phyloP scores from a whole-genome alignment of 2,329 filamentous ascomycete species.

The Hirsutella rhossiliensis region DNA sequence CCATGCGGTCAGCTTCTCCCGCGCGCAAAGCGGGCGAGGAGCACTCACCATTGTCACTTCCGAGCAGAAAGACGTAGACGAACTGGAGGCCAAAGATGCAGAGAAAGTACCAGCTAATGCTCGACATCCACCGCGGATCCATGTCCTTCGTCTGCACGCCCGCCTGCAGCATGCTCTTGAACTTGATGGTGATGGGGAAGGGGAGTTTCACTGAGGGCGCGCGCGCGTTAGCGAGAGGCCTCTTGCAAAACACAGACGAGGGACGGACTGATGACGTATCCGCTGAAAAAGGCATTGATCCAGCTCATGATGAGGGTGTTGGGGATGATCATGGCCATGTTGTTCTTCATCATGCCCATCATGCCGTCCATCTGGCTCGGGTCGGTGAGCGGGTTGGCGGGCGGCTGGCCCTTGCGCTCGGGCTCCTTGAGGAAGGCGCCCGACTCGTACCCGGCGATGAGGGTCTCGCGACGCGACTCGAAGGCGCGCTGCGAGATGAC shows the following conservation, averaged over 20 bases:
- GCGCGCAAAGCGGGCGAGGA: neutral
- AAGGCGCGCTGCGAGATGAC: slow-evolving; percentile 71
- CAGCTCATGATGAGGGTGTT: slow-evolving; percentile 99
- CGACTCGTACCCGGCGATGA: slow-evolving; percentile 71
- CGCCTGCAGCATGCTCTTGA: slow-evolving; percentile 98
- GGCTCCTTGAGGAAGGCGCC: slow-evolving; percentile 86
- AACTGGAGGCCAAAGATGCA: slow-evolving; percentile 94
- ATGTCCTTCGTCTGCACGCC: slow-evolving; percentile 92
- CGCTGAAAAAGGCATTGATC: slow-evolving; percentile 99
- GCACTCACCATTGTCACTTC: slow-evolving; percentile 80
- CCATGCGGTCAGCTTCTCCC: slow-evolving; percentile 5
- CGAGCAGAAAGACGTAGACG: slow-evolving; percentile 93
- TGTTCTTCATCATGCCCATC: slow-evolving; percentile 99
- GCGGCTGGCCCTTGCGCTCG: slow-evolving; percentile 71
- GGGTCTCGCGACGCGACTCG: slow-evolving; percentile 64
- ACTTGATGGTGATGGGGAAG: slow-evolving; percentile 94
- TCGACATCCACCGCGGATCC: slow-evolving; percentile 97
- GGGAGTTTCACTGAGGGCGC: slow-evolving; percentile 70
- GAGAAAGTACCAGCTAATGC: slow-evolving; percentile 96
- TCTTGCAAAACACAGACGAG: neutral
- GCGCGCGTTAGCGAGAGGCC: slow-evolving; percentile 8
- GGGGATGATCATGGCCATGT: slow-evolving; percentile 99
- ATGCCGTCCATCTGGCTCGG: slow-evolving; percentile 97
- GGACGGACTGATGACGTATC: slow-evolving; percentile 83
- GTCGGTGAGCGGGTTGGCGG: slow-evolving; percentile 89